Evolutionary conservation across 805 yeast species (phyloP).

Genomic region (Candida golubevii): DNA sequence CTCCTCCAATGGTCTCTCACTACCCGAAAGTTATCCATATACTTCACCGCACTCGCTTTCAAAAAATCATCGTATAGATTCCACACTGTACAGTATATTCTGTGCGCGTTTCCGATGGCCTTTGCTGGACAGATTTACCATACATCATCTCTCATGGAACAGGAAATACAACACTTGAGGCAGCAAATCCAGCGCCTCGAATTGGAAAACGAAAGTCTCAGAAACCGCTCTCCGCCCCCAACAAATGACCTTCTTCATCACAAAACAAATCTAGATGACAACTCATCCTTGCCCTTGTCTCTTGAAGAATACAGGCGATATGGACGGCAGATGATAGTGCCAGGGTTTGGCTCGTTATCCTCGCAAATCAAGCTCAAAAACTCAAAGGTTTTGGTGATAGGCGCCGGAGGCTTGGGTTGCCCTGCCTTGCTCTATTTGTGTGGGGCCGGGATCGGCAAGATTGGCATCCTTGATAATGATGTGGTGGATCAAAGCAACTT

Average conservation of each 20-base stretch:
- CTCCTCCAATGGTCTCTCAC: too few relatives aligned
- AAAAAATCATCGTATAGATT: too few relatives aligned
- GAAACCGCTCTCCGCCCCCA: too few relatives aligned
- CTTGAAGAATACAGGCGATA: constrained; percentile 75
- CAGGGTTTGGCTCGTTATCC: constrained; percentile 55
- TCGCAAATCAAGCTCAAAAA: constrained; percentile 55
- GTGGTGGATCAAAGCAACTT: constrained; percentile 78
- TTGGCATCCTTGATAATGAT: constrained; percentile 89
- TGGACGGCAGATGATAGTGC: constrained; percentile 95
- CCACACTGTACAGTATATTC: too few relatives aligned
- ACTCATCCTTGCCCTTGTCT: constrained; percentile 18
- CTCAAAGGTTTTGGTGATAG: constrained; percentile 69
- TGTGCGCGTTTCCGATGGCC: too few relatives aligned
- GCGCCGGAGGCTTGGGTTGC: constrained; percentile 97
- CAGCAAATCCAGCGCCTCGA: constrained; percentile 20
- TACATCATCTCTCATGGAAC: constrained; percentile 1
- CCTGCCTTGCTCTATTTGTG: constrained; percentile 82
- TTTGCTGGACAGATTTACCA: too few relatives aligned
- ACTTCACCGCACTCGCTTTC: too few relatives aligned
- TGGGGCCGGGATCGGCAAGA: constrained; percentile 81
- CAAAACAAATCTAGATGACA: background rate
- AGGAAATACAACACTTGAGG: constrained; percentile 20
- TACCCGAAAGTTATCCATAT: too few relatives aligned
- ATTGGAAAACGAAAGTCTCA: constrained; percentile 15
- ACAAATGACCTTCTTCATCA: background rate